Percentiles rank a stretch among this genome's conserved stretches.
These are phyloP conservation scores for Zelonia costaricensis DNA, from an alignment of 208 protist genomes.

Conservation along the genomic window DNA sequence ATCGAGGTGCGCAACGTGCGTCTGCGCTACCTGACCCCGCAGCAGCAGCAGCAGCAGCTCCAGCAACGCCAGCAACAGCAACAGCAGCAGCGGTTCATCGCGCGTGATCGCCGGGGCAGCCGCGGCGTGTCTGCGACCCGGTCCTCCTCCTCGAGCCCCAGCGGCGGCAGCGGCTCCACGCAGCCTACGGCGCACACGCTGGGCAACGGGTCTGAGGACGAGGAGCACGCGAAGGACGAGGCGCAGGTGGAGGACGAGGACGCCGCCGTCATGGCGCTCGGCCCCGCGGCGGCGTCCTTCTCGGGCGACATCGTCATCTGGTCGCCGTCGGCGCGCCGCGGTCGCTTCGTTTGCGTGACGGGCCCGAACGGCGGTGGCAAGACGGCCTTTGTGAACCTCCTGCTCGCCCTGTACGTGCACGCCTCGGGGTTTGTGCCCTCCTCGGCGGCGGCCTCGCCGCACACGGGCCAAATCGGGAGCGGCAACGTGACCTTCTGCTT, in stretches of 20 bases:
- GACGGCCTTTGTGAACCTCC: slow-evolving; percentile 54
- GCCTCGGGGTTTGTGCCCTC: slow-evolving; percentile 1
- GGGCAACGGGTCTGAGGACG: too few species aligned
- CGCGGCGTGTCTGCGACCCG: too few species aligned
- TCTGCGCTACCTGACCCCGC: slow-evolving; percentile 18
- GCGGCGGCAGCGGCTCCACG: not conserved
- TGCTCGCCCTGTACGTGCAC: slow-evolving; percentile 52
- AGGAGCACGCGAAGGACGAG: slow-evolving; percentile 8
- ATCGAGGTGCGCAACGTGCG: slow-evolving; percentile 28
- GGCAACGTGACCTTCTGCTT: slow-evolving; percentile 20
- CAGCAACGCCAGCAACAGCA: not conserved
- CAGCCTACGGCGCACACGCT: not conserved
- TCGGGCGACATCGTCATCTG: slow-evolving; percentile 20
- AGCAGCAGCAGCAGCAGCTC: slow-evolving; percentile 1
- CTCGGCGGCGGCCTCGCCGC: not conserved
- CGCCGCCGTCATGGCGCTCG: not conserved
- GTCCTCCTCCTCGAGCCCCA: not conserved
- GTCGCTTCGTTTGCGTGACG: slow-evolving; percentile 63
- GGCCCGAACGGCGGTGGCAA: slow-evolving; percentile 61
- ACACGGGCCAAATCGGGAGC: slow-evolving; percentile 6
- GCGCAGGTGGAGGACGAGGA: not conserved
- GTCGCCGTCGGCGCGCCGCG: slow-evolving; percentile 23
- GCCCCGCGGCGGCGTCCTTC: too few species aligned
- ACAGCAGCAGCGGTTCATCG: too few species aligned
- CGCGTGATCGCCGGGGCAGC: not conserved